Percentiles rank a stretch among this genome's conserved stretches.
phyloP scores from a whole-genome alignment of 495 filamentous ascomycete species.

The Penicillium crystallinum region DNA sequence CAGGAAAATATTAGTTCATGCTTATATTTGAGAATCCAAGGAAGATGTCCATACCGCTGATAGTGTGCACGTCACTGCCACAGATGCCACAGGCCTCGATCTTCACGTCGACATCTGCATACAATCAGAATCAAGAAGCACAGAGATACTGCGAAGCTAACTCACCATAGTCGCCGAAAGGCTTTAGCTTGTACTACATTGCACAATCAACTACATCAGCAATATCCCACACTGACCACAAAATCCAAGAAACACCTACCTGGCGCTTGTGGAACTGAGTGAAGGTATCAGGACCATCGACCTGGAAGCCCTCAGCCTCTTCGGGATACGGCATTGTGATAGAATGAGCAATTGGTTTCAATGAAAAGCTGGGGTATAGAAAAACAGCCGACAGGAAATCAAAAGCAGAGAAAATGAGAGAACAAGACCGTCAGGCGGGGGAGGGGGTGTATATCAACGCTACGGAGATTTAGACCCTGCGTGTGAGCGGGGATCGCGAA shows the following conservation, averaged over 20 bases:
- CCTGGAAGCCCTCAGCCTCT: conserved; percentile 69
- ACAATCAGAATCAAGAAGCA: background rate
- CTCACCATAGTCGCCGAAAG: conserved; percentile 59
- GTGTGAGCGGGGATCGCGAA: background rate
- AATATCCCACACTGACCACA: background rate
- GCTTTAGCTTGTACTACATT: conserved; percentile 67
- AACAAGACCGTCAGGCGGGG: background rate
- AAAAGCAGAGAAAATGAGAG: background rate
- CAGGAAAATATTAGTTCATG: background rate
- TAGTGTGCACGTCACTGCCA: conserved; percentile 73
- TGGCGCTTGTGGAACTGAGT: conserved; percentile 60
- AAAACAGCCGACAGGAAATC: background rate
- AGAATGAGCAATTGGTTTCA: background rate
- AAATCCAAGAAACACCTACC: conserved; percentile 36
- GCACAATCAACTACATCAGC: background rate
- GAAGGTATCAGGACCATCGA: conserved; percentile 55
- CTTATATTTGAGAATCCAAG: background rate
- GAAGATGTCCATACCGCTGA: conserved; percentile 42
- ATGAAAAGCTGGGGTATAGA: background rate
- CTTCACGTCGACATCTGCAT: conserved; percentile 62
- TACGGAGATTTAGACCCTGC: background rate
- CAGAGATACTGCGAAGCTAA: background rate
- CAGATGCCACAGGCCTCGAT: conserved; percentile 75
- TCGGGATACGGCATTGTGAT: conserved; percentile 71
- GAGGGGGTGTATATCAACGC: conserved; percentile 11